These are phyloP conservation scores for Erysimum cheiri DNA, from an alignment of 441 rosid species.

Conservation along the genomic window DNA sequence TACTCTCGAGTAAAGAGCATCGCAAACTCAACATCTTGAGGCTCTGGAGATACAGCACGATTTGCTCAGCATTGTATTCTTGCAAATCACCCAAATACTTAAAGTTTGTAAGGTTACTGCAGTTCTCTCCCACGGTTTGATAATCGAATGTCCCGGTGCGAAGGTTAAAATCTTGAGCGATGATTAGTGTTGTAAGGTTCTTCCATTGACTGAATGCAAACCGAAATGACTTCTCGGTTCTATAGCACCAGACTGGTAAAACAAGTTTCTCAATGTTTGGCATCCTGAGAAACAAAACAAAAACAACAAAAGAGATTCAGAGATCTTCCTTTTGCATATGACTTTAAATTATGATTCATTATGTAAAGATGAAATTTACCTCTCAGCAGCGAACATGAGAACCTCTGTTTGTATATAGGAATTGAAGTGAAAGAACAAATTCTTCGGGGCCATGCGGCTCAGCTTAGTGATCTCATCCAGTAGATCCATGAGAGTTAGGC, in stretches of 20 bases:
- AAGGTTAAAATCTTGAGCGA: background rate
- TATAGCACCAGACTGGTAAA: constrained; percentile 14
- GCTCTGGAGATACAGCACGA: constrained; percentile 1
- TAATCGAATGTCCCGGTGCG: background rate
- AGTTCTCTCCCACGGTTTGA: constrained; percentile 8
- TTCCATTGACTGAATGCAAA: constrained; percentile 15
- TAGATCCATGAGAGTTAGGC: background rate
- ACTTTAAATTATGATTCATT: background rate
- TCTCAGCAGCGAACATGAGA: constrained; percentile 29
- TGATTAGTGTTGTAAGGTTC: constrained; percentile 28
- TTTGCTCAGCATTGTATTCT: background rate
- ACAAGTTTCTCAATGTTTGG: constrained; percentile 32
- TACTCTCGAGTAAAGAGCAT: background rate
- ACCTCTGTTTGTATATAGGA: background rate
- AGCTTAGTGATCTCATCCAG: constrained; percentile 2
- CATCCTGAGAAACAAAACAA: constrained; percentile 14
- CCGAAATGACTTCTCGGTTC: background rate
- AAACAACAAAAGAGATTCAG: too few species aligned
- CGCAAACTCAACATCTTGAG: constrained; percentile 33
- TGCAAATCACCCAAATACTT: background rate
- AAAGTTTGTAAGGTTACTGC: constrained; percentile 5
- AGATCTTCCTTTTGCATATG: too few species aligned
- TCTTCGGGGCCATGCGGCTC: constrained; percentile 16
- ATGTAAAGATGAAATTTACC: constrained; percentile 20
- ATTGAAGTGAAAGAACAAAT: constrained; percentile 11